A percentile compares a stretch with the other conserved stretches of the same genome.
phyloP scores from a whole-genome alignment of 306 rosid species.

The Lathyrus tuberosus region DNA sequence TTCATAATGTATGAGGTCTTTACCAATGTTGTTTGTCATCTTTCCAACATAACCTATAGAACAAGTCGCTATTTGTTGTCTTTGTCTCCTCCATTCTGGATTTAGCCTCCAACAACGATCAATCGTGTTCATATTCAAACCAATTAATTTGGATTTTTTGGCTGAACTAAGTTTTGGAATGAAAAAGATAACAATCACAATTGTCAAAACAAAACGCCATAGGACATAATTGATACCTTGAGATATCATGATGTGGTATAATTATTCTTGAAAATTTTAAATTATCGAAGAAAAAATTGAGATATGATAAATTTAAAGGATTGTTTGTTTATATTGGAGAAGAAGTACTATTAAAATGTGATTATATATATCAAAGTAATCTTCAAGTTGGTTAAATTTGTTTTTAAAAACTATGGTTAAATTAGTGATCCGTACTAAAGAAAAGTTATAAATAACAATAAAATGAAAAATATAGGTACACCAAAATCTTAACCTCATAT shows the following conservation, averaged over 20 bases:
- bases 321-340: not conserved
- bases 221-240: not conserved
- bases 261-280: not conserved
- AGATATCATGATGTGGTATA: conserved; percentile 5
- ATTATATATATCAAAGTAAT: conserved; percentile 22
- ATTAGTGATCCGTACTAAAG: not conserved
- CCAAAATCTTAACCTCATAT: not conserved
- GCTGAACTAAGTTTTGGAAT: conserved; percentile 11
- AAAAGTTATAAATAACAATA: conserved; percentile 9
- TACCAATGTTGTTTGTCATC: conserved; percentile 39
- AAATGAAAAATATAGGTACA: not conserved
- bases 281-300: not conserved
- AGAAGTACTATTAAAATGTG: not conserved
- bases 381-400: conserved; percentile 18
- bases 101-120: conserved; percentile 45
- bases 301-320: not conserved
- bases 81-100: conserved; percentile 37
- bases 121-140: conserved; percentile 40
- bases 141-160: conserved; percentile 18
- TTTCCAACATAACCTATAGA: conserved; percentile 39
- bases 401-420: conserved; percentile 18
- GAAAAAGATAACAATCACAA: conserved; percentile 12
- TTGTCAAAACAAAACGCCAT: not conserved
- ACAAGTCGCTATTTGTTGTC: conserved; percentile 38
- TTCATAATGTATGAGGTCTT: conserved; percentile 35